These are phyloP conservation scores for Rhododendron mucronatum DNA, from an alignment of 148 eudicot genomes.

Conservation along the genomic window DNA sequence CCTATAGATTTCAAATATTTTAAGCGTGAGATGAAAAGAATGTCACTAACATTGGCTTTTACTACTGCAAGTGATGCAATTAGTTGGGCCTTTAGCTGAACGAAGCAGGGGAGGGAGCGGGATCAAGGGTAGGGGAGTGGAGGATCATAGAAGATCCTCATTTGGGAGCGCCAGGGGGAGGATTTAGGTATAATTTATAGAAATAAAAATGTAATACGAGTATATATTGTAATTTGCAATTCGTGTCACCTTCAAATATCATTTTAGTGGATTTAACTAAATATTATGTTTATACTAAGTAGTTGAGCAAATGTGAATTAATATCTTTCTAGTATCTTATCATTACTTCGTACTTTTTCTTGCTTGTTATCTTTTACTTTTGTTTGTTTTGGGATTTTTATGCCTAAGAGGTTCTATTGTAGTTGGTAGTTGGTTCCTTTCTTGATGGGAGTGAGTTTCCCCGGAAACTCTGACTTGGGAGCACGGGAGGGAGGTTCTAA, in stretches of 20 bases:
- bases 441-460: neutral
- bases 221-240: neutral
- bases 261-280: neutral
- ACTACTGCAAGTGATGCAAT: neutral
- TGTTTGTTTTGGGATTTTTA: neutral
- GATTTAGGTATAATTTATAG: neutral
- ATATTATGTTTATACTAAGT: neutral
- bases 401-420: neutral
- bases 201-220: too few relatives aligned
- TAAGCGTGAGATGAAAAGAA: neutral
- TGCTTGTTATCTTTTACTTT: neutral
- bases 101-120: neutral
- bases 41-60: neutral
- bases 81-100: neutral
- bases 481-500: neutral
- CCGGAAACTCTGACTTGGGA: neutral
- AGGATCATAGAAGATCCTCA: neutral
- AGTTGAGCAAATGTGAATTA: neutral
- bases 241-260: neutral
- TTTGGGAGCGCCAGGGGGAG: neutral
- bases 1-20: neutral
- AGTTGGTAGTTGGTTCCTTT: neutral
- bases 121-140: neutral
- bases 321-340: neutral
- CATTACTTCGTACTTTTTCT: neutral